Conservation (phyloP, 1,139 yeast genomes). For the Scheffersomyces stambukii region DNA sequence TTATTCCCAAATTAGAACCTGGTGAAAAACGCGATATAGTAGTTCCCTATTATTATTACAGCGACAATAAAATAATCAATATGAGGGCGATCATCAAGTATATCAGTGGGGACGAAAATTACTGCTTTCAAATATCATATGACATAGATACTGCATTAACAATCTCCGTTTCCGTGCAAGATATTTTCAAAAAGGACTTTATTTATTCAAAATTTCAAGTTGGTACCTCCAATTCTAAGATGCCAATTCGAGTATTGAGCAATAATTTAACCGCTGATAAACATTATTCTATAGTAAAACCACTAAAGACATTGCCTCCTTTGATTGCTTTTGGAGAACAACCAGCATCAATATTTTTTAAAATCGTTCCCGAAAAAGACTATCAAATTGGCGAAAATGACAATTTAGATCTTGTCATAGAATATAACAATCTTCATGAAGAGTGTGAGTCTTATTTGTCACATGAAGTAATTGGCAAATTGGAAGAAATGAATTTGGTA, state of each 20-base stretch:
- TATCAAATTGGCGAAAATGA: constrained; percentile 25
- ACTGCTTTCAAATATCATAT: constrained; percentile 21
- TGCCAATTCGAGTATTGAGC: constrained; percentile 52
- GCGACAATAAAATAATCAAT: constrained; percentile 24
- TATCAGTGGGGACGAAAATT: constrained; percentile 16
- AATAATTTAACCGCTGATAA: constrained; percentile 39
- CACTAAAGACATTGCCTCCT: constrained; percentile 15
- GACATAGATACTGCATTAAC: constrained; percentile 49
- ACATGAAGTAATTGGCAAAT: constrained; percentile 4
- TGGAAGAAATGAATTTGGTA: constrained; percentile 9
- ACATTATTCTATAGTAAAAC: constrained; percentile 33
- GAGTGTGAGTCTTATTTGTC: constrained; percentile 28
- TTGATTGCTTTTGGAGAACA: constrained; percentile 65
- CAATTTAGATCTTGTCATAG: constrained; percentile 37
- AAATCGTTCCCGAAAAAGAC: constrained; percentile 28
- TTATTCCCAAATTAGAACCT: constrained; percentile 18
- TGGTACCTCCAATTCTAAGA: constrained; percentile 49
- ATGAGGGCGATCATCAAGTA: constrained; percentile 32
- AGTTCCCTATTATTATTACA: constrained; percentile 22
- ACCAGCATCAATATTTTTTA: constrained; percentile 59
- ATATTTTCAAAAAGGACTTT: constrained; percentile 53
- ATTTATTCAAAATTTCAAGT: constrained; percentile 66
- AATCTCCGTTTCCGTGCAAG: constrained; percentile 73
- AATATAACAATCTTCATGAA: constrained; percentile 40
- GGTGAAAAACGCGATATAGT: constrained; percentile 10